A percentile compares a stretch with the other conserved stretches of the same genome.
Conservation (phyloP, 352 stramenopile genomes). For the Phytophthora syringae region DNA sequence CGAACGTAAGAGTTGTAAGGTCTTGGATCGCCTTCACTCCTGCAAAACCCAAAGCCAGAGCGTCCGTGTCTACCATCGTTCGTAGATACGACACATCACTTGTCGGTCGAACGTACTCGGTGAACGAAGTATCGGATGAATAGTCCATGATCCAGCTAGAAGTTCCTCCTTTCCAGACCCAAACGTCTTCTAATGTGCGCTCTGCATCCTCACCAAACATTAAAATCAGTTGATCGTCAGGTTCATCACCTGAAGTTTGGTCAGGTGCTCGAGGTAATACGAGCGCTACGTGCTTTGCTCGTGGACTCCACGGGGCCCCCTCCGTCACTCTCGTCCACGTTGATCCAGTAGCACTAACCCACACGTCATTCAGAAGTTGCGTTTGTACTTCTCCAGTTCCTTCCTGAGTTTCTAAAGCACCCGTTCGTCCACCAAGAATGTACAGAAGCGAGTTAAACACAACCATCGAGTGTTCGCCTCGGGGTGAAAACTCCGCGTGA, state of each 20-base stretch:
- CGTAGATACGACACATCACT: conserved; percentile 58
- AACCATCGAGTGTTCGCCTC: conserved; percentile 75
- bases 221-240: conserved; percentile 59
- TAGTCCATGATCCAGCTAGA: conserved; percentile 61
- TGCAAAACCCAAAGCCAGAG: conserved; percentile 51
- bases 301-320: conserved; percentile 51
- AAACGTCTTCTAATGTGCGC: conserved; percentile 63
- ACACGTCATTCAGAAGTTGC: conserved; percentile 74
- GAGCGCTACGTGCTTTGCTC: conserved; percentile 62
- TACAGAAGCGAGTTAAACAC: conserved; percentile 64
- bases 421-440: conserved; percentile 61
- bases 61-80: conserved; percentile 59
- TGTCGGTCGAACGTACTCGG: conserved; percentile 51
- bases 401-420: conserved; percentile 30
- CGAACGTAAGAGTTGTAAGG: conserved; percentile 65
- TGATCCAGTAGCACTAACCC: conserved; percentile 56
- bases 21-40: conserved; percentile 86
- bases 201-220: conserved; percentile 75
- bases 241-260: conserved; percentile 47
- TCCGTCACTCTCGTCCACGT: conserved; percentile 44
- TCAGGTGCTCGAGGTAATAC: conserved; percentile 49
- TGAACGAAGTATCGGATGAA: conserved; percentile 30
- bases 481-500: conserved; percentile 48
- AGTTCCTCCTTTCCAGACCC: conserved; percentile 55
- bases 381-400: conserved; percentile 22